Conservation (phyloP, 2,329 filamentous ascomycete species). For the Plectosphaerella sp. region DNA sequence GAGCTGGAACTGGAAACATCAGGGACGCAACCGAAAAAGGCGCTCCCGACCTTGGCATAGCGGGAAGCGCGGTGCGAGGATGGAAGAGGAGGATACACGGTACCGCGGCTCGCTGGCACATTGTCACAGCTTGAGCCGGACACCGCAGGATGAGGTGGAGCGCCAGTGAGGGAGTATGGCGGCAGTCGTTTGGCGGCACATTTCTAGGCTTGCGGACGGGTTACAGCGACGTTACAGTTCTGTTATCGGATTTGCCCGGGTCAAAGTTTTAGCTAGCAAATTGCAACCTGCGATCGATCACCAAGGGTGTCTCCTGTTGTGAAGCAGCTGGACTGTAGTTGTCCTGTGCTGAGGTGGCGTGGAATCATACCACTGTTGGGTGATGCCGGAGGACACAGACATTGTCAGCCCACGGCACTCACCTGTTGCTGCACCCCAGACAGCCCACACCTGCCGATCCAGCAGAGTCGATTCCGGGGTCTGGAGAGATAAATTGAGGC, state of each 20-base stretch:
- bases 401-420: too few relatives aligned
- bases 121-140: not conserved
- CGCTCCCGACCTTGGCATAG: too few relatives aligned
- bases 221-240: not conserved
- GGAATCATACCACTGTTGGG: too few relatives aligned
- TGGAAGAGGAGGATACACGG: not conserved
- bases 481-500: too few relatives aligned
- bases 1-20: not conserved
- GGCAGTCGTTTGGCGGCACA: not conserved
- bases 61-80: not conserved
- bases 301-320: too few relatives aligned
- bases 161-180: not conserved
- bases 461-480: too few relatives aligned
- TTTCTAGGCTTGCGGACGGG: not conserved
- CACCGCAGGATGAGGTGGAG: not conserved
- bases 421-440: too few relatives aligned
- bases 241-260: not conserved
- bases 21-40: not conserved
- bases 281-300: not conserved
- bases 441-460: too few relatives aligned
- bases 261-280: not conserved
- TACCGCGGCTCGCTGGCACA: not conserved
- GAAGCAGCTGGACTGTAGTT: too few relatives aligned
- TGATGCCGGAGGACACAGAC: too few relatives aligned
- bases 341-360: too few relatives aligned